Base-by-base conservation (phyloP, 176 grass and related monocot species). In the Oryza brachyantha region DNA sequence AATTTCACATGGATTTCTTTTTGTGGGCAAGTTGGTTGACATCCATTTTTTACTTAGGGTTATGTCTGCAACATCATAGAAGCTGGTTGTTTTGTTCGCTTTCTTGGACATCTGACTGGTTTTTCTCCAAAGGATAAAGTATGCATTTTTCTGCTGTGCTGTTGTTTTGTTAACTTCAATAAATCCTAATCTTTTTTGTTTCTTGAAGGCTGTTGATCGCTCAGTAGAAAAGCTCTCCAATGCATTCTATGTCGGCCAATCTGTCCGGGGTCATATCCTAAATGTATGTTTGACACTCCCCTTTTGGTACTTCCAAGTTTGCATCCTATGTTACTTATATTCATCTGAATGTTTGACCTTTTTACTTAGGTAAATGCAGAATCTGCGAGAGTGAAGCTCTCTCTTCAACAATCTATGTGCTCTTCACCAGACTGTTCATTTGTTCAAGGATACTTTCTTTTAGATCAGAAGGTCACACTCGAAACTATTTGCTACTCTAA, bases 21-120 rank as follows among this genome's bases (percentile, higher is more conserved):
- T 59, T 13, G 37, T n/a, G 29, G 37, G 29, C 77, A 76, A 65
- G 32, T 42, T 46, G 55, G 60, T 66, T 82, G 46, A 77, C 39
- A 61, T 81, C 61, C 75, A 61, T 67, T 86, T 29, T 29, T 86
- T 69, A 68, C 55, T 68, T 79, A 98, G 95, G 95, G 95, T 69
- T 98, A 94, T 78, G 68, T 98, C 58, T 94, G 91, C 83, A 98
- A 98, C 66, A 90, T 92, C 70, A 98, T 98, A 74, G 92, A 98
- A 90, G 73, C 76, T 80, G 95, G 95, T 40, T 98, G 92, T 86
- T 98, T 98, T 73, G 87, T 98, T 90, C 89, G 92, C 60, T 98
- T 98, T 89, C 85, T 94, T 81, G 92, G 95, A 61, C 88, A 87
- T 83, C 75, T 98, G 74, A 98, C 87, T 87, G 95, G 95, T 75